Evolutionary conservation across 2,329 filamentous ascomycete species (phyloP).

Genomic region (Neocatenulostroma microsporum): DNA sequence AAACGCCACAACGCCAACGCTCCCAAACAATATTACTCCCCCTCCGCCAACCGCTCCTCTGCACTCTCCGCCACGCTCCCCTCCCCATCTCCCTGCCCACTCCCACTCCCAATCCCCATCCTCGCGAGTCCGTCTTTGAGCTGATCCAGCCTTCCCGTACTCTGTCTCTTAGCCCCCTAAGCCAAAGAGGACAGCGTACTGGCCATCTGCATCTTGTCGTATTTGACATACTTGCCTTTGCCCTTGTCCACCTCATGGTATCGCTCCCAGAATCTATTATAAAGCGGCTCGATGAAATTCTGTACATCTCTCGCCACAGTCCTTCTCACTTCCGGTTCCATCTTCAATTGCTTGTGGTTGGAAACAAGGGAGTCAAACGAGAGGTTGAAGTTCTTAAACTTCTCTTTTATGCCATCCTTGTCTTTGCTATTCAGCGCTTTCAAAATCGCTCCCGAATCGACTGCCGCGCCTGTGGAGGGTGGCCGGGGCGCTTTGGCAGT

Average conservation of each 20-base stretch:
- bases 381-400: constrained; percentile 85
- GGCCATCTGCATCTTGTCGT: constrained; percentile 77
- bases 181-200: constrained; percentile 40
- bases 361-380: constrained; percentile 82
- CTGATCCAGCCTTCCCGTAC: constrained; percentile 3
- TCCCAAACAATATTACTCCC: too few species aligned
- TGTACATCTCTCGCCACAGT: constrained; percentile 78
- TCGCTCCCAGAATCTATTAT: constrained; percentile 90
- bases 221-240: constrained; percentile 96
- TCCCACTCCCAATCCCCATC: background rate
- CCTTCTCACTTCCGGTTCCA: constrained; percentile 83
- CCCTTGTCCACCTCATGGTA: constrained; percentile 98
- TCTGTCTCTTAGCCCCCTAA: constrained; percentile 10
- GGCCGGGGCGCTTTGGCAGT: constrained; percentile 69
- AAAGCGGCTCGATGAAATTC: constrained; percentile 85
- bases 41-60: too few species aligned
- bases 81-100: too few species aligned
- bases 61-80: too few species aligned
- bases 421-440: constrained; percentile 82
- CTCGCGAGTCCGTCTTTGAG: background rate
- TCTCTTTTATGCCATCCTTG: constrained; percentile 91
- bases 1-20: too few species aligned
- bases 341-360: constrained; percentile 72
- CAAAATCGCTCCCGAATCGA: constrained; percentile 75
- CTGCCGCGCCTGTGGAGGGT: constrained; percentile 54